Evolutionary conservation across 2,329 filamentous ascomycete genomes (phyloP), one percentile per base, ranked within the genome.

Genomic region (Coleophoma eucalyptorum): DNA sequence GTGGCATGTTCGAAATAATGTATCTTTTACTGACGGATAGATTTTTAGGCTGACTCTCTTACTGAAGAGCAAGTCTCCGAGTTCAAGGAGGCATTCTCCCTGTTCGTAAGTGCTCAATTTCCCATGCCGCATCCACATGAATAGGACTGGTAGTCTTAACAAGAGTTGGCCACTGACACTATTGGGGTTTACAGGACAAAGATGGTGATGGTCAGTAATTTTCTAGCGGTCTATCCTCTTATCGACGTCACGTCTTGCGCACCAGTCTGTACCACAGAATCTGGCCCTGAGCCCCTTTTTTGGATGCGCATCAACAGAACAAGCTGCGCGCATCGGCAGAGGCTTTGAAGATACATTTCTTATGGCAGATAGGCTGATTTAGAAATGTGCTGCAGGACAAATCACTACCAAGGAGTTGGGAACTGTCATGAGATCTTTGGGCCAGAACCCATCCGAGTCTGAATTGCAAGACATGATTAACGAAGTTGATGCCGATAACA

Each of bases 51-150:
- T 73, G 94, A 99, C 73, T 93, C 93, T 74, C 87, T 99, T 69
- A 97, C 94, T 66, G 94, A 99, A 83, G 94, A 99, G 80, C 94
- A 99, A 84, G 94, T 99, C 72, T 97, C 94, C 72, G 94, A 99
- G 80, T 99, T 97, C 83, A 99, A 97, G 89, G 94, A 99, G 80
- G 94, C 94, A 50, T 99, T 99, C 79, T 99, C 94, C 72, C 90
- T 99, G 62, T 99, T 99, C 76, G 94, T 99, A 87, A 87, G 94
- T 86, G 50, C 37, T 50, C 54, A 42, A 41, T 50, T 33, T 48
- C 20, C 13, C 21, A 31, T 33, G 45, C 21, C 46, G 55, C 50
- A 56, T 53, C 58, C 56, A 26, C 6, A 26, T 31, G 21, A 26
- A 51, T 43, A 53, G 75, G n/a, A n/a, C 20, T 32, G 44, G 46